These are phyloP conservation scores for Dillenia suffruticosa DNA, from an alignment of 164 flowering plant species.

Conservation along the genomic window DNA sequence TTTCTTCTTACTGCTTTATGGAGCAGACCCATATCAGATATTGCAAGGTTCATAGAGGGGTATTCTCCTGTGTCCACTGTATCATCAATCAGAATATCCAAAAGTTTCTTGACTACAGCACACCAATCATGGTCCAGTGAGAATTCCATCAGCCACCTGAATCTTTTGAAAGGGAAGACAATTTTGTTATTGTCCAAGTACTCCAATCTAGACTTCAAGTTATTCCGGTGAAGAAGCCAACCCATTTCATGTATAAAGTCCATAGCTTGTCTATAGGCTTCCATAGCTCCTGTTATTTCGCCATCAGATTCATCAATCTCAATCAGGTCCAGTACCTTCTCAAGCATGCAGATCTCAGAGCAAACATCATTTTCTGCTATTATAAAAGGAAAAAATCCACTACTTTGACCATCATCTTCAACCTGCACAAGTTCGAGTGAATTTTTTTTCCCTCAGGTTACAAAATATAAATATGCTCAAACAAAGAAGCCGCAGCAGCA, in stretches of 20 bases:
- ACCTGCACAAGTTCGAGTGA: conserved; percentile 34
- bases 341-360: conserved; percentile 68
- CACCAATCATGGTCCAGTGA: conserved; percentile 82
- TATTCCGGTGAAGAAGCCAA: conserved; percentile 75
- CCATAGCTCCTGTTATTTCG: conserved; percentile 8
- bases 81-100: conserved; percentile 50
- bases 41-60: conserved; percentile 34
- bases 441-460: too few relatives aligned
- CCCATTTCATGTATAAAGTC: conserved; percentile 82
- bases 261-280: conserved; percentile 44
- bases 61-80: conserved; percentile 39
- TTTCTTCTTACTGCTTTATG: conserved; percentile 73
- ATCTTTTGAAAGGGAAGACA: conserved; percentile 46
- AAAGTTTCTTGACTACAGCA: conserved; percentile 71
- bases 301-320: conserved; percentile 22
- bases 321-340: conserved; percentile 38
- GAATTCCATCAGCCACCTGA: conserved; percentile 70
- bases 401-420: conserved; percentile 66
- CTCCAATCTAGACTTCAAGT: conserved; percentile 33
- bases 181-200: conserved; percentile 20
- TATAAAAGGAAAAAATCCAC: conserved; percentile 80
- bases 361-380: conserved; percentile 75
- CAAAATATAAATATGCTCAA: too few relatives aligned
- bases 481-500: too few relatives aligned
- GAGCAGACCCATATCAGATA: conserved; percentile 59